phyloP scores from a whole-genome alignment of 192 early-diverging fungal species.

The Dissophora globulifera region DNA sequence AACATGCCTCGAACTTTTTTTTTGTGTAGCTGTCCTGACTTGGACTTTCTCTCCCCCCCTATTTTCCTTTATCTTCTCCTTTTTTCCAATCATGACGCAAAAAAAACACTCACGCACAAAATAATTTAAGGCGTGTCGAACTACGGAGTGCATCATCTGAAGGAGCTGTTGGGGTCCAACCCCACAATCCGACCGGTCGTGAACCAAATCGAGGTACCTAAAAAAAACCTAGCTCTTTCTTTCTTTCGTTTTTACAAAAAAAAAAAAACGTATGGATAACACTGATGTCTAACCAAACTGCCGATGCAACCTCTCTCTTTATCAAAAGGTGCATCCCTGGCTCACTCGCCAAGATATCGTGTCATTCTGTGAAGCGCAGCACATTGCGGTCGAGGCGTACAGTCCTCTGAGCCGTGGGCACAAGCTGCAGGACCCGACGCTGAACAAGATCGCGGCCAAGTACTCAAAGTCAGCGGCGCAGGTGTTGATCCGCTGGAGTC shows the following conservation, averaged over 20 bases:
- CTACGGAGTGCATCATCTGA: conserved; percentile 62
- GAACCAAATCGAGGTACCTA: conserved; percentile 67
- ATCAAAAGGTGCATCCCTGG: conserved; percentile 68
- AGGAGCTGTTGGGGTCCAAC: conserved; percentile 56
- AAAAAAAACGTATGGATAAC: too few relatives aligned
- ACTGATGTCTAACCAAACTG: too few relatives aligned
- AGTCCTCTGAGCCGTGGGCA: conserved; percentile 63
- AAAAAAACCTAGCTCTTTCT: neutral
- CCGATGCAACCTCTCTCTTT: too few relatives aligned
- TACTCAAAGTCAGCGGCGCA: conserved; percentile 66
- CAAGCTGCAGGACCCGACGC: conserved; percentile 59
- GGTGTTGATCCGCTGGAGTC: conserved; percentile 67
- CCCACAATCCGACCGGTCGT: conserved; percentile 57
- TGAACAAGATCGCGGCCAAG: conserved; percentile 60
- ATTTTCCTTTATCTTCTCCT: neutral
- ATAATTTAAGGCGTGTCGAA: conserved; percentile 59
- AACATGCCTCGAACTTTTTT: too few relatives aligned
- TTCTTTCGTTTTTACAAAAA: too few relatives aligned
- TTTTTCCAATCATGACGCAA: too few relatives aligned
- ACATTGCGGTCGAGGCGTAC: conserved; percentile 67
- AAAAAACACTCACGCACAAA: too few relatives aligned
- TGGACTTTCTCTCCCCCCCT: neutral
- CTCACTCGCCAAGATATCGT: conserved; percentile 55
- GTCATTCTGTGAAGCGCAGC: conserved; percentile 55
- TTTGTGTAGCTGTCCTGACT: neutral